Evolutionary conservation across 495 filamentous ascomycete genomes (phyloP).

Genomic region (Penicillium angulare): DNA sequence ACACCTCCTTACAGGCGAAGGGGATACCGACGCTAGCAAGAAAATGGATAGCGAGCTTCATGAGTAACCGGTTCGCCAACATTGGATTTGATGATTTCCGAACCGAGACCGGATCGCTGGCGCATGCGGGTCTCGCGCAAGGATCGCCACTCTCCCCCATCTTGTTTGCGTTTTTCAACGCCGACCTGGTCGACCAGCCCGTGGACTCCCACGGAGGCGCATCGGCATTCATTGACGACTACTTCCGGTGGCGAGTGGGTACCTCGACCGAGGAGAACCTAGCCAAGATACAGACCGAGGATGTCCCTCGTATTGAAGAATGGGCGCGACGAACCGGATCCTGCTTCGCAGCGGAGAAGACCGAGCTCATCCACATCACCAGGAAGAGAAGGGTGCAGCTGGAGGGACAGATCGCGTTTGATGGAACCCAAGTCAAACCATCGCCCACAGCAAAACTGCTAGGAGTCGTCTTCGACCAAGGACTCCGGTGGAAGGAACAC

Average conservation of each 20-base stretch:
- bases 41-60: constrained; percentile 1
- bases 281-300: constrained; percentile 1
- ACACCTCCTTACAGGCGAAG: no score
- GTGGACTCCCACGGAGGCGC: background rate
- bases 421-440: constrained; percentile 7
- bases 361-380: constrained; percentile 10
- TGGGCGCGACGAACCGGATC: constrained; percentile 16
- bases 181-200: constrained; percentile 10
- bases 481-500: constrained; percentile 21
- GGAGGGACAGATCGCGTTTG: no score
- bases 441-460: constrained; percentile 19
- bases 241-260: constrained; percentile 4
- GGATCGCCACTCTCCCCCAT: constrained; percentile 22
- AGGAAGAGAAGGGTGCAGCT: no score
- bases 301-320: background rate
- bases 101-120: background rate
- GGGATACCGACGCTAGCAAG: no score
- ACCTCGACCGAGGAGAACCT: constrained; percentile 20
- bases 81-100: constrained; percentile 4
- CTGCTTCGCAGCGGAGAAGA: constrained; percentile 14
- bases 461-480: constrained; percentile 21
- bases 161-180: constrained; percentile 24
- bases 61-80: background rate
- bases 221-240: background rate
- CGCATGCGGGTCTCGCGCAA: constrained; percentile 23